Evolutionary conservation across 495 filamentous ascomycete species (phyloP), one percentile per base, ranked within the genome.

Genomic region (Neurospora sp.): DNA sequence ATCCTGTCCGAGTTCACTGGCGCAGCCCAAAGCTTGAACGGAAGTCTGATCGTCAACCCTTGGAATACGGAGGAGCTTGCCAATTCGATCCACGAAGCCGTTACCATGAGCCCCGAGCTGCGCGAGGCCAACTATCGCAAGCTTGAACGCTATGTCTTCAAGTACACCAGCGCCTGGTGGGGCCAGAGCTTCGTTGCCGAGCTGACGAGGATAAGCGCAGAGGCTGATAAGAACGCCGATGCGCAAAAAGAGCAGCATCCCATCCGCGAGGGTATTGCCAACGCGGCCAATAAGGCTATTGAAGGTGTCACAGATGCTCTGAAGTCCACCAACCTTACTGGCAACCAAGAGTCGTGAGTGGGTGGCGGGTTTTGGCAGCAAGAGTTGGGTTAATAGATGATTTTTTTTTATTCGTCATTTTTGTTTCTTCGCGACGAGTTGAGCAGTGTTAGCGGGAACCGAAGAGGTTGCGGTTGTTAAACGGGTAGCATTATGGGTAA

Each of bases 81-180:
- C 8, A 91, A 94, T 74, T 90, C 94, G 5, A 92, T 97, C 74
- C 89, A 94, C 77, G 89, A 92, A 73, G 93, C 93, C 10, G 88
- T 97, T 69, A 96, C 91, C 40, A 93, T 98, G 89, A 87, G 87
- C 39, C 89, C 93, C 38, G 94, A 97, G 82, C 91, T 94, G 83
- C 88, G 94, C 41, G 89, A 90, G 70, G 84, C 91, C 35, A 97
- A 94, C 80, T 94, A 92, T 82, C 86, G 90, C 78, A 94, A 92
- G 80, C 83, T 98, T 71, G 89, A 91, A 72, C 87, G 89, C 77
- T 97, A 97, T 77, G 91, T 98, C 71, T 92, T 92, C 78, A 94
- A 92, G 77, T 95, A 97, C 81, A 98, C 94, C 0, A 96, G 93
- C 82, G 92, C 94, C 12, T 98, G 96, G 90, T 99, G 95, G 95